Conservation (phyloP, 2,329 filamentous ascomycete species). For the Pseudopithomyces chartarum region DNA sequence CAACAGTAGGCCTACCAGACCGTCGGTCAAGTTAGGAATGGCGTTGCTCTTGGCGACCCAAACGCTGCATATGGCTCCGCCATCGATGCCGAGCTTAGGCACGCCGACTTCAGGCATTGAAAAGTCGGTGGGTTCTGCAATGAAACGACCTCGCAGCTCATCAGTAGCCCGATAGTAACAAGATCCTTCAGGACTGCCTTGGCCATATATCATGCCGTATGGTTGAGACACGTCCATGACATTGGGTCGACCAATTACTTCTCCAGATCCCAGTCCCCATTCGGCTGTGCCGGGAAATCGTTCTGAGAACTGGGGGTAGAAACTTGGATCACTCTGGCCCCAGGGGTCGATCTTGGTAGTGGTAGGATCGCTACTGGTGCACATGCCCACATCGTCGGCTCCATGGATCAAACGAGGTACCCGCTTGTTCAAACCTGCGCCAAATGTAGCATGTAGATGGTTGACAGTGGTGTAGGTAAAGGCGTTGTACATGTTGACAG, state of each 20-base stretch:
- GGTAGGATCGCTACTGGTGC: conserved; percentile 80
- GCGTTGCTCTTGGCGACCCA: conserved; percentile 87
- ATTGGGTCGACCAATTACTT: conserved; percentile 77
- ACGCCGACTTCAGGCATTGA: conserved; percentile 73
- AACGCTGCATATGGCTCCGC: conserved; percentile 75
- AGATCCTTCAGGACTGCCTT: conserved; percentile 83
- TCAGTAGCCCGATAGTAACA: conserved; percentile 76
- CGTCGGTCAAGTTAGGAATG: conserved; percentile 73
- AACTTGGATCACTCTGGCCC: conserved; percentile 77
- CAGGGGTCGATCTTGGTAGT: conserved; percentile 78
- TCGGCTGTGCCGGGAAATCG: conserved; percentile 73
- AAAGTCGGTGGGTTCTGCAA: conserved; percentile 65
- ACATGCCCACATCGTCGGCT: conserved; percentile 75
- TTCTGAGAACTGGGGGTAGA: conserved; percentile 78
- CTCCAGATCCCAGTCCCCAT: conserved; percentile 79
- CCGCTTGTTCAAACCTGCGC: conserved; percentile 68
- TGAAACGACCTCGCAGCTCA: conserved; percentile 77
- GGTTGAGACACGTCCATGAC: conserved; percentile 88
- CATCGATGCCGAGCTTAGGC: conserved; percentile 72
- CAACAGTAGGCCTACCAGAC: conserved; percentile 79
- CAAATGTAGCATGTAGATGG: conserved; percentile 78
- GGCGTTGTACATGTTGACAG: conserved; percentile 84
- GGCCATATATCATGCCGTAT: conserved; percentile 82
- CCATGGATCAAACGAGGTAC: conserved; percentile 82
- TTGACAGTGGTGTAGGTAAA: conserved; percentile 80